These are phyloP conservation scores for Lactifluus volemus DNA, from an alignment of 768 basidiomycete species.

Conservation along the genomic window DNA sequence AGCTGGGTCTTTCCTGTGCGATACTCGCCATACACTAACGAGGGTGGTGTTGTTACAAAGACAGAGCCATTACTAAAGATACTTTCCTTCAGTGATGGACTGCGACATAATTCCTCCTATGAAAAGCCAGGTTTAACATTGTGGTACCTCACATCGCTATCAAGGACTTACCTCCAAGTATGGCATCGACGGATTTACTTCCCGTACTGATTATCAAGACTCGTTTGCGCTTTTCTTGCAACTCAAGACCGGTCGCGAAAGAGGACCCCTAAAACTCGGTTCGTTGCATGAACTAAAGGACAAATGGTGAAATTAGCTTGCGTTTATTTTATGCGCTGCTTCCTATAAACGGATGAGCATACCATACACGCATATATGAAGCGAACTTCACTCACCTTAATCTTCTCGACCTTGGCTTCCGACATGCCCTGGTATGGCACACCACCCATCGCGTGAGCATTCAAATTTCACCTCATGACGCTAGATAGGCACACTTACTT, in stretches of 20 bases:
- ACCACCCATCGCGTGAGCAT: not conserved
- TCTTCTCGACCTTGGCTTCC: slow-evolving; percentile 96
- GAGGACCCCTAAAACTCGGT: slow-evolving; percentile 60
- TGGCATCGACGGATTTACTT: slow-evolving; percentile 82
- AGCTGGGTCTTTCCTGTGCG: slow-evolving; percentile 94
- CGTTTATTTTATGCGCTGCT: slow-evolving; percentile 81
- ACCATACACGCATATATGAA: not conserved
- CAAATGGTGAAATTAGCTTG: slow-evolving; percentile 25
- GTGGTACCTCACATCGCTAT: not conserved
- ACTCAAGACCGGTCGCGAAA: slow-evolving; percentile 85
- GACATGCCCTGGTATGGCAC: slow-evolving; percentile 66
- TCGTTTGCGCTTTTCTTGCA: slow-evolving; percentile 76
- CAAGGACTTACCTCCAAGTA: slow-evolving; percentile 62
- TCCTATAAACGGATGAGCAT: slow-evolving; percentile 41
- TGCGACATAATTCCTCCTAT: slow-evolving; percentile 86
- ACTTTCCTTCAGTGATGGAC: slow-evolving; percentile 80
- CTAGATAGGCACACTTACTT: slow-evolving; percentile 38
- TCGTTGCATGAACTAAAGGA: not conserved
- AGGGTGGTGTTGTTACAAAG: slow-evolving; percentile 1
- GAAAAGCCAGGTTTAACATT: not conserved
- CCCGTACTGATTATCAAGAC: slow-evolving; percentile 86
- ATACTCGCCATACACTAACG: slow-evolving; percentile 87
- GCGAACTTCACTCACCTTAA: slow-evolving; percentile 49
- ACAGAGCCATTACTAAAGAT: not conserved
- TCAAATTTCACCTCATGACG: not conserved